Conservation (phyloP, 352 stramenopile genomes). For the Globisporangium canariense region DNA sequence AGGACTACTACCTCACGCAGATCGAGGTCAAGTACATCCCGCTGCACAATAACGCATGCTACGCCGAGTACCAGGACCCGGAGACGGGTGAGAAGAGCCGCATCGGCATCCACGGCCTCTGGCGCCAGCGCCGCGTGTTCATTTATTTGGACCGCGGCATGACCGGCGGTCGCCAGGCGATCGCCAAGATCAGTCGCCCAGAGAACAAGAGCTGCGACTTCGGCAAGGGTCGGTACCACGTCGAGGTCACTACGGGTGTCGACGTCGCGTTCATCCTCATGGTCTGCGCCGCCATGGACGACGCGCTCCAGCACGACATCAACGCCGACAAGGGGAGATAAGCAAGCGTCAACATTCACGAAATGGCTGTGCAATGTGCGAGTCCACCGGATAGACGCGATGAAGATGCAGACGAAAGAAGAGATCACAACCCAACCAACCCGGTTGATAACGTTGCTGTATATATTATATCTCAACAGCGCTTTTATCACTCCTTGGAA, state of each 20-base stretch:
- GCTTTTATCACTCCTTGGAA: not conserved
- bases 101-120: constrained; percentile 24
- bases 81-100: constrained; percentile 21
- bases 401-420: too few relatives aligned
- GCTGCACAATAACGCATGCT: constrained; percentile 26
- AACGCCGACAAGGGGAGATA: constrained; percentile 3
- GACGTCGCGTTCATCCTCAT: constrained; percentile 19
- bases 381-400: too few relatives aligned
- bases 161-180: constrained; percentile 14
- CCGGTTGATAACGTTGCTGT: too few relatives aligned
- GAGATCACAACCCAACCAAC: too few relatives aligned
- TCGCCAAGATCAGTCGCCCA: constrained; percentile 25
- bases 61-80: constrained; percentile 29
- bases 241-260: constrained; percentile 14
- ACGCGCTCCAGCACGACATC: constrained; percentile 13
- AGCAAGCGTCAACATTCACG: not conserved
- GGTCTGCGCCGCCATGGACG: constrained; percentile 20
- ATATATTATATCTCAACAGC: too few relatives aligned
- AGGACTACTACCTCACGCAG: constrained; percentile 23
- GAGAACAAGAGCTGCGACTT: constrained; percentile 17
- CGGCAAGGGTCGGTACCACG: constrained; percentile 19
- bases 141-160: constrained; percentile 28
- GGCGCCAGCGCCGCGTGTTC: constrained; percentile 21
- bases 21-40: constrained; percentile 33
- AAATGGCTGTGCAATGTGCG: not conserved